phyloP scores from a whole-genome alignment of 2,329 filamentous ascomycete species.

The Colletotrichum aenigma region DNA sequence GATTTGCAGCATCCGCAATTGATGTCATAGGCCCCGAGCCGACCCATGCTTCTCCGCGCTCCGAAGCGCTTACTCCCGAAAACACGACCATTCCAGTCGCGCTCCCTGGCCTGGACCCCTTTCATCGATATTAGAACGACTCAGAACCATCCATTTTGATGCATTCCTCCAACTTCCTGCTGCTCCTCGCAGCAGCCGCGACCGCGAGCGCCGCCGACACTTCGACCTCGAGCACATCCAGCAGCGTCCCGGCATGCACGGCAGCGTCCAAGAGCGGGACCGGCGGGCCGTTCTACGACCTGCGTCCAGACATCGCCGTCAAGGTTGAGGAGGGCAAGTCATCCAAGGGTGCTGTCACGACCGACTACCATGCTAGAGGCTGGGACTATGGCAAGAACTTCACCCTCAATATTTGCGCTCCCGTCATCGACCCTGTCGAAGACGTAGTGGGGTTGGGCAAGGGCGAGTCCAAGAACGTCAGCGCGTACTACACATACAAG shows the following conservation, averaged over 20 bases:
- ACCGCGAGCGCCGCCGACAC: slow-evolving; percentile 32
- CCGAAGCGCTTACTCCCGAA: background rate
- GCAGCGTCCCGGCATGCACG: slow-evolving; percentile 55
- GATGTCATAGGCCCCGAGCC: background rate
- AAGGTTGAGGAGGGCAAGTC: slow-evolving; percentile 47
- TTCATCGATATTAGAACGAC: background rate
- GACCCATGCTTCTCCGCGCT: background rate
- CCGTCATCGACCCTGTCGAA: slow-evolving; percentile 70
- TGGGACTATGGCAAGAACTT: slow-evolving; percentile 84
- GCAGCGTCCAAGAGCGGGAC: slow-evolving; percentile 59
- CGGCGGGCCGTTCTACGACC: slow-evolving; percentile 61
- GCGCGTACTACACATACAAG: slow-evolving; percentile 74
- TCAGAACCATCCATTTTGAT: slow-evolving; percentile 26
- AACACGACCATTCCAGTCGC: background rate
- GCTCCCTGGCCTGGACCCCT: background rate
- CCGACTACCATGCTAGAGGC: slow-evolving; percentile 69
- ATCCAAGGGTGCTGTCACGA: slow-evolving; percentile 43
- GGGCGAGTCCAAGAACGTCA: slow-evolving; percentile 72
- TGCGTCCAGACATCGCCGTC: slow-evolving; percentile 58
- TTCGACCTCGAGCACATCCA: slow-evolving; percentile 37
- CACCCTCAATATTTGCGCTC: slow-evolving; percentile 80
- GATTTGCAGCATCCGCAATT: background rate
- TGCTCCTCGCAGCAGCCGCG: slow-evolving; percentile 38
- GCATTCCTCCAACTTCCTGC: slow-evolving; percentile 28
- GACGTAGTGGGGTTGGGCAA: slow-evolving; percentile 69